A percentile compares a stretch with the other conserved stretches of the same genome.
These are phyloP conservation scores for Arxiozyma telluris DNA, from an alignment of 1,139 yeast species.

Conservation along the genomic window DNA sequence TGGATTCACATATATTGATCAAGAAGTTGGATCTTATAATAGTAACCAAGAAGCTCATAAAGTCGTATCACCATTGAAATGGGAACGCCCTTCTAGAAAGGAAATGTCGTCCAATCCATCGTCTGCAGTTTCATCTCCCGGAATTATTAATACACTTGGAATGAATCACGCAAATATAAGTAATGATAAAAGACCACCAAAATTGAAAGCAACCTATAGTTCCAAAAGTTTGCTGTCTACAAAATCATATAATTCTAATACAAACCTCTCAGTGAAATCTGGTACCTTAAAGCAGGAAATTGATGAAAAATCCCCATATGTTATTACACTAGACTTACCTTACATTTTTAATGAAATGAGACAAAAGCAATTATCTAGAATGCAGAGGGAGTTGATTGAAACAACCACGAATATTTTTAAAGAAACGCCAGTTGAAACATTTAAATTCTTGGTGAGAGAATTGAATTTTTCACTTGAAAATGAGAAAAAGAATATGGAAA, in stretches of 20 bases:
- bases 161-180: neutral
- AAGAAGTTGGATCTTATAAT: conserved; percentile 20
- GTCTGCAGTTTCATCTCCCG: neutral
- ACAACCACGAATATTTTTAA: conserved; percentile 7
- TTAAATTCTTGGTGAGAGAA: conserved; percentile 28
- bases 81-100: neutral
- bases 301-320: conserved; percentile 18
- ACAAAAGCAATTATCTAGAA: conserved; percentile 13
- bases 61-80: neutral
- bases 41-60: conserved; percentile 3
- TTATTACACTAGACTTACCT: conserved; percentile 27
- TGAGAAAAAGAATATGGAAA: conserved; percentile 12
- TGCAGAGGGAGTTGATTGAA: conserved; percentile 2
- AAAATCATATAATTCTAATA: conserved; percentile 5
- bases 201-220: conserved; percentile 5
- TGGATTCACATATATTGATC: conserved; percentile 28
- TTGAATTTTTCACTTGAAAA: conserved; percentile 25
- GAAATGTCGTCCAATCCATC: neutral
- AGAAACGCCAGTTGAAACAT: conserved; percentile 27
- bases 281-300: neutral
- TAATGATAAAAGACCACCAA: neutral
- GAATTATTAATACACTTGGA: neutral
- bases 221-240: conserved; percentile 7
- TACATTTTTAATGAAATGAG: conserved; percentile 24
- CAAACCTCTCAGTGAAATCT: conserved; percentile 8